Conservation (phyloP, 2,329 filamentous ascomycete species). For the Metarhizium rileyi region DNA sequence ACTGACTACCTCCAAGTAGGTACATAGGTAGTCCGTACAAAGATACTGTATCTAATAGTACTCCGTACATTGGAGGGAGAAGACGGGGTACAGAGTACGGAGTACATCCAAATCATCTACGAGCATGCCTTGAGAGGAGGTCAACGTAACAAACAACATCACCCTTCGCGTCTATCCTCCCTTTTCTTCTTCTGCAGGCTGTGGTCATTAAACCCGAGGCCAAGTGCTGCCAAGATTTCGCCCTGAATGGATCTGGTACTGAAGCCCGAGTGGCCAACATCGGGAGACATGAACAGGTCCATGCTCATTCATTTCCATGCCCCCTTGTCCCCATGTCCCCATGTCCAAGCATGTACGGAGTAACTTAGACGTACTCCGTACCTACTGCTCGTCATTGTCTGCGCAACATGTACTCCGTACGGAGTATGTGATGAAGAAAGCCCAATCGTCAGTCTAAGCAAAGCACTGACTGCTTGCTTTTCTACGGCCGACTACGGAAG, state of each 20-base stretch:
- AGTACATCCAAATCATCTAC: not conserved
- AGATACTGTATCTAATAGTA: too few species aligned
- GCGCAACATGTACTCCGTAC: not conserved
- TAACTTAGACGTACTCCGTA: not conserved
- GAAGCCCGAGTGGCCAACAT: slow-evolving; percentile 5
- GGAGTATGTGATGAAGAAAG: not conserved
- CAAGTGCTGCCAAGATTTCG: not conserved
- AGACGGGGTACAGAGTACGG: not conserved
- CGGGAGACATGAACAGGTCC: not conserved
- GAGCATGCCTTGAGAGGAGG: not conserved
- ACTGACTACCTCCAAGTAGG: too few species aligned
- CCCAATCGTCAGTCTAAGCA: too few species aligned
- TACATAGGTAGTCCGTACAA: too few species aligned
- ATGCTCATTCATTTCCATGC: not conserved
- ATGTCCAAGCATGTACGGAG: not conserved
- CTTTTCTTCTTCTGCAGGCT: not conserved
- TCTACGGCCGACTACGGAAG: too few species aligned
- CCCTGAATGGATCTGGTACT: slow-evolving; percentile 1
- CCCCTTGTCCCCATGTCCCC: not conserved
- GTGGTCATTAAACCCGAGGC: not conserved
- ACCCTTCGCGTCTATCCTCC: not conserved
- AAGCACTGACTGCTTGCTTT: too few species aligned
- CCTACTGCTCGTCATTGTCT: too few species aligned
- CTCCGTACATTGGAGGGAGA: too few species aligned
- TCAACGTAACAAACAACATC: too few species aligned